These are phyloP conservation scores for Pseudonitzschia multistriata DNA, from an alignment of 108 stramenopile species.

Conservation along the genomic window DNA sequence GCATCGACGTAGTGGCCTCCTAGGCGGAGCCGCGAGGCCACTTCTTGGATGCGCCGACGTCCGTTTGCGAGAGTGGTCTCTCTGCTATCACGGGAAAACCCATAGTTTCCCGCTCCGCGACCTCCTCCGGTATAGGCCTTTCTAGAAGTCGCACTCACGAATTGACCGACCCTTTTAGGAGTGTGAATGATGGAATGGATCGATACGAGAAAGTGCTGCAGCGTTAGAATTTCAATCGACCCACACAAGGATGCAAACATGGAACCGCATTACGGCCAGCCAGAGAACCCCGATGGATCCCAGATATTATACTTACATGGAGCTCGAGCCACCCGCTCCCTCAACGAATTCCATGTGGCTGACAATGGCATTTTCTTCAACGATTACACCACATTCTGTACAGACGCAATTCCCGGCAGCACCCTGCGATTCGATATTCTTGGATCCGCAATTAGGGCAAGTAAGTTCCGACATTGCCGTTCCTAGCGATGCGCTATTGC, in stretches of 20 bases:
- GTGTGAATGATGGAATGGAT: neutral
- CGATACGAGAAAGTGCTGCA: neutral
- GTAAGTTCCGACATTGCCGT: slow-evolving; percentile 3
- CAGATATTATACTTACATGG: slow-evolving; percentile 33
- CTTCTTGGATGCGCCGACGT: slow-evolving; percentile 77
- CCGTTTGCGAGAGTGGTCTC: slow-evolving; percentile 92
- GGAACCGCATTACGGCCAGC: neutral
- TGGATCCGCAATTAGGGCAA: slow-evolving; percentile 89
- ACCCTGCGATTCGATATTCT: slow-evolving; percentile 79
- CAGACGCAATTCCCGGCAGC: slow-evolving; percentile 77
- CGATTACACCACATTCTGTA: slow-evolving; percentile 88
- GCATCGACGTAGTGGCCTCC: slow-evolving; percentile 85
- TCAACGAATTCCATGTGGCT: slow-evolving; percentile 90
- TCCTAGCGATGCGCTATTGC: neutral
- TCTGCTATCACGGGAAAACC: slow-evolving; percentile 84
- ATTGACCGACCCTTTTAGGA: slow-evolving; percentile 69
- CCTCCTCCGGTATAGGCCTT: slow-evolving; percentile 68
- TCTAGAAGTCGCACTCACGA: slow-evolving; percentile 72
- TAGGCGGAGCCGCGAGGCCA: slow-evolving; percentile 79
- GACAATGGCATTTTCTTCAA: slow-evolving; percentile 93
- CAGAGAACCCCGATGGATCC: neutral
- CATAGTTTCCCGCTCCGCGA: slow-evolving; percentile 71
- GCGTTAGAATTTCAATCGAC: neutral
- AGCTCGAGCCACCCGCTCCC: slow-evolving; percentile 79
- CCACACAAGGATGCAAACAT: neutral